Conservation (phyloP, 2,329 filamentous ascomycete species). For the Fusarium miscanthi region DNA sequence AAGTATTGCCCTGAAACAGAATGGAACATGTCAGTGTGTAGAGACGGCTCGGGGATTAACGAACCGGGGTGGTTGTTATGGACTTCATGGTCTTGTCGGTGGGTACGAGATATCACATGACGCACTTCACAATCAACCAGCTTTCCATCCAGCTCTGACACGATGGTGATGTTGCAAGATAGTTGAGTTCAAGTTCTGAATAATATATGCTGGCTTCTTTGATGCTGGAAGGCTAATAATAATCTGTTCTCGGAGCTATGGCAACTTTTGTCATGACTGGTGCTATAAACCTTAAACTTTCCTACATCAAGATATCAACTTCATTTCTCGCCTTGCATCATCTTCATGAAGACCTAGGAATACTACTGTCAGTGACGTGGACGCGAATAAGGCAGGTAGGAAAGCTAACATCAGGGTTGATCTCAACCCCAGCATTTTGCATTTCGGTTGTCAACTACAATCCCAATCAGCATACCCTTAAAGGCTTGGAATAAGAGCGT, state of each 20-base stretch:
- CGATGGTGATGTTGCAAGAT: no score
- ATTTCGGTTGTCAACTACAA: conserved; percentile 34
- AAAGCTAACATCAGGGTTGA: conserved; percentile 29
- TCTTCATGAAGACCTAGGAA: conserved; percentile 30
- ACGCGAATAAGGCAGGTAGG: no score
- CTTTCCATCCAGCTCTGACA: background rate
- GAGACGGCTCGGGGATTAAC: background rate
- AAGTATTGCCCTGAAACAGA: background rate
- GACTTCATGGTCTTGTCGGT: background rate
- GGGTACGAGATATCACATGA: background rate
- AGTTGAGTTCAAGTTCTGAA: background rate
- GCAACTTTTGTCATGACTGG: background rate
- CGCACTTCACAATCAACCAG: background rate
- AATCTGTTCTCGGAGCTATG: background rate
- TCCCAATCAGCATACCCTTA: background rate
- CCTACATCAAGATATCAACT: accelerated
- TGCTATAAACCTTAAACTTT: background rate
- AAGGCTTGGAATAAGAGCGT: accelerated
- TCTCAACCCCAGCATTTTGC: conserved; percentile 38
- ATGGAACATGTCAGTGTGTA: background rate
- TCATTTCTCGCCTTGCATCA: conserved; percentile 16
- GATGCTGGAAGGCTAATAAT: background rate
- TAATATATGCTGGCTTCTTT: background rate
- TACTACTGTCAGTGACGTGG: background rate
- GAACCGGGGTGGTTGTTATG: no score